These are phyloP conservation scores for Pyrenochaeta sp. DNA, from an alignment of 2,329 filamentous ascomycete species.

Conservation along the genomic window DNA sequence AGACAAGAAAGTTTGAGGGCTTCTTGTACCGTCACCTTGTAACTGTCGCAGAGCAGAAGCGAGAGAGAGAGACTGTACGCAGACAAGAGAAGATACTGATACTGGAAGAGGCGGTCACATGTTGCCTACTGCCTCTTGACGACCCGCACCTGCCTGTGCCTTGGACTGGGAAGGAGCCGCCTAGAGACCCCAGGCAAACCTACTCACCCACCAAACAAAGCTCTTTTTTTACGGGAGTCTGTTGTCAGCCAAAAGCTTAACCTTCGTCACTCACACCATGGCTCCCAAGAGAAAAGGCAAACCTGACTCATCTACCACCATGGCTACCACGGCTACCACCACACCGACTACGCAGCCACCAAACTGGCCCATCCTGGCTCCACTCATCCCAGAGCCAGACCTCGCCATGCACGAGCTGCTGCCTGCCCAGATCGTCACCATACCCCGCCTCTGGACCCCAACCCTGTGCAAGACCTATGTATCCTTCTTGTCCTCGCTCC, in stretches of 20 bases:
- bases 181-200: no score
- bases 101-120: no score
- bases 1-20: neutral
- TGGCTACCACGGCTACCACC: constrained; percentile 3
- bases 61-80: no score
- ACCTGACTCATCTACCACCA: constrained; percentile 1
- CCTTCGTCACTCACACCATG: constrained; percentile 33
- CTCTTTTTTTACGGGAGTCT: no score
- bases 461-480: constrained; percentile 80
- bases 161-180: no score
- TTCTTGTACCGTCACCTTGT: no score
- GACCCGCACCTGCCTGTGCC: no score
- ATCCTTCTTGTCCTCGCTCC: constrained; percentile 73
- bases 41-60: no score
- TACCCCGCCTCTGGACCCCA: constrained; percentile 77
- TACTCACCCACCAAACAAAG: no score
- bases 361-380: constrained; percentile 77
- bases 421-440: constrained; percentile 74
- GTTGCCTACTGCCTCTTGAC: no score
- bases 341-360: constrained; percentile 52
- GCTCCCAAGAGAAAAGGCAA: constrained; percentile 41
- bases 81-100: no score
- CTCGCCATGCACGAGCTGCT: constrained; percentile 67
- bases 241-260: no score
- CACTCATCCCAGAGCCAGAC: constrained; percentile 71